These are phyloP conservation scores for Fusarium transvaalense DNA, from an alignment of 2,329 filamentous ascomycete genomes.

Conservation along the genomic window DNA sequence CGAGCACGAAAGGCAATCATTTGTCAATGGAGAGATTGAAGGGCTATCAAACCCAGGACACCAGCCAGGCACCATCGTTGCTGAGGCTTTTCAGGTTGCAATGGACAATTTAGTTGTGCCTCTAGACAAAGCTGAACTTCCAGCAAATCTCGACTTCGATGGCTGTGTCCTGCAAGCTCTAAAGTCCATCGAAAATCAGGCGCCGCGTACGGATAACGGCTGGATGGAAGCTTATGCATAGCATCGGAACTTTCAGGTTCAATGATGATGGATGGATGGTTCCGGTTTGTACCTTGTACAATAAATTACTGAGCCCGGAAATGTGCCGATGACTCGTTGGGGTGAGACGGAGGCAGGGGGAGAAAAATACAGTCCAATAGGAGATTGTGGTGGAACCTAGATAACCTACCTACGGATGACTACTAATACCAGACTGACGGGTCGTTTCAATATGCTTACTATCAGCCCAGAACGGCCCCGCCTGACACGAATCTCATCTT, in stretches of 20 bases:
- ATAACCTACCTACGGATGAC: slow-evolving; percentile 4
- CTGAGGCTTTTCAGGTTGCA: slow-evolving; percentile 37
- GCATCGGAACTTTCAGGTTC: slow-evolving; percentile 17
- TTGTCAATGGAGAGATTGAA: slow-evolving; percentile 15
- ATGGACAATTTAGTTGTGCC: slow-evolving; percentile 37
- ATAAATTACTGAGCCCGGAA: slow-evolving; percentile 8
- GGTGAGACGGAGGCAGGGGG: slow-evolving; percentile 37
- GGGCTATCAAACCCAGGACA: background rate
- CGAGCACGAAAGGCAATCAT: slow-evolving; percentile 49
- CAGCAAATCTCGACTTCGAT: slow-evolving; percentile 33
- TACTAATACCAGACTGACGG: slow-evolving; percentile 28
- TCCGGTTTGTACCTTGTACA: slow-evolving; percentile 31
- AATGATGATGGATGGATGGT: slow-evolving; percentile 29
- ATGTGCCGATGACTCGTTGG: slow-evolving; percentile 25
- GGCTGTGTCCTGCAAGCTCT: slow-evolving; percentile 39
- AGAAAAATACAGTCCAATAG: slow-evolving; percentile 12
- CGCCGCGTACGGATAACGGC: slow-evolving; percentile 11
- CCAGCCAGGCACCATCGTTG: slow-evolving; percentile 6
- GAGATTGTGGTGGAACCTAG: slow-evolving; percentile 25
- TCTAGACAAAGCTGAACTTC: slow-evolving; percentile 21
- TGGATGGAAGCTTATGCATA: slow-evolving; percentile 28
- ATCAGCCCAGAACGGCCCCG: slow-evolving; percentile 8
- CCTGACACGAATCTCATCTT: slow-evolving; percentile 8
- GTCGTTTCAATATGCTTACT: slow-evolving; percentile 20
- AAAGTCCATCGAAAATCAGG: slow-evolving; percentile 34